Percentiles rank a stretch among this genome's conserved stretches.
Conservation (phyloP, 176 grass and related monocot genomes). For the Tillandsia fasciculata region DNA sequence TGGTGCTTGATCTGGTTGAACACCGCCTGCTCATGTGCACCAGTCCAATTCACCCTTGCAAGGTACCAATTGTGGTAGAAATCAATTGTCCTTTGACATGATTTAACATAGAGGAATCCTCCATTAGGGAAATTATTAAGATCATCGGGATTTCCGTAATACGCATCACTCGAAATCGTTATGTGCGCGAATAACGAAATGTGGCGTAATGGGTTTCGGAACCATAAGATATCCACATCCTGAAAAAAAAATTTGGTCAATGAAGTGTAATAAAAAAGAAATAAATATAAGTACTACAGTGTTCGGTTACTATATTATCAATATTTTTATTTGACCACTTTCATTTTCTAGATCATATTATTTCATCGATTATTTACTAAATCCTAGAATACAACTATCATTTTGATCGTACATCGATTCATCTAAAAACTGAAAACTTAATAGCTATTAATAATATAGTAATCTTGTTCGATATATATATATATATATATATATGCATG, state of each 20-base stretch:
- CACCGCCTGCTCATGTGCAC: conserved; percentile 29
- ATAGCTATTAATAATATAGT: too few relatives aligned
- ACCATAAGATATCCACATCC: conserved; percentile 49
- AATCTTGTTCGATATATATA: too few relatives aligned
- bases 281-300: too few relatives aligned
- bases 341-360: too few relatives aligned
- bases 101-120: conserved; percentile 36
- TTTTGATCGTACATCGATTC: too few relatives aligned
- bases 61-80: conserved; percentile 30
- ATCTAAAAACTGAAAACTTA: too few relatives aligned
- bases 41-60: conserved; percentile 16
- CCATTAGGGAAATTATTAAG: conserved; percentile 37
- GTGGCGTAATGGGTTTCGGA: conserved; percentile 47
- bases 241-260: conserved; percentile 10
- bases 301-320: too few relatives aligned
- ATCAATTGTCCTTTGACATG: conserved; percentile 19
- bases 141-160: background rate
- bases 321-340: too few relatives aligned
- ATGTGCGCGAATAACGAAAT: conserved; percentile 28
- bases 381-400: too few relatives aligned
- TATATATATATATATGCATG: too few relatives aligned
- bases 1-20: conserved; percentile 36
- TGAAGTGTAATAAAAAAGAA: too few relatives aligned
- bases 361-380: too few relatives aligned
- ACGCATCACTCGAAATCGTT: conserved; percentile 27